Evolutionary conservation across 2,329 filamentous ascomycete species (phyloP).

Genomic region (Aspergillus ustus): DNA sequence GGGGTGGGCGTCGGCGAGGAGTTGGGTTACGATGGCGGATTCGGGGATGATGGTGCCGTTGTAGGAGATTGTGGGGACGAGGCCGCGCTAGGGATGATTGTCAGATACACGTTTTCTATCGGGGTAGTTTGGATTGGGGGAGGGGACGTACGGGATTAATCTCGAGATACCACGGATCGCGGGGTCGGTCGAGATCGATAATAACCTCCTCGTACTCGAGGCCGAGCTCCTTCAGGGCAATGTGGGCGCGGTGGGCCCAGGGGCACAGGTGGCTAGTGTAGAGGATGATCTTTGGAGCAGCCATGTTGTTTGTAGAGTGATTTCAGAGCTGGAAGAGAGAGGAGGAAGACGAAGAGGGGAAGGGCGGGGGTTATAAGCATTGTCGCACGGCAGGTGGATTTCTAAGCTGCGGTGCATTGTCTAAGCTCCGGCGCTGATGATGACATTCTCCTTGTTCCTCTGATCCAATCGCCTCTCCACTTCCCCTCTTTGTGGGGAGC

Average conservation of each 20-base stretch:
- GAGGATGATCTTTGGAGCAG: constrained; percentile 60
- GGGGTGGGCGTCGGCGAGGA: constrained; percentile 71
- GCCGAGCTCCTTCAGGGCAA: constrained; percentile 68
- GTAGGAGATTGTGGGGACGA: constrained; percentile 73
- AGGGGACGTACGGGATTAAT: constrained; percentile 66
- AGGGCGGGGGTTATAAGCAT: constrained; percentile 1
- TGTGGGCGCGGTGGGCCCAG: constrained; percentile 77
- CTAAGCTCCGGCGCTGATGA: background rate
- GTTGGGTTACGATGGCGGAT: constrained; percentile 73
- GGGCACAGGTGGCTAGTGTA: constrained; percentile 75
- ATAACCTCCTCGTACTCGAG: constrained; percentile 71
- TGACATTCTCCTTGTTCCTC: background rate
- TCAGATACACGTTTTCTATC: background rate
- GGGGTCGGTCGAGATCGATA: constrained; percentile 71
- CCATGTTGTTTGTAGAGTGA: constrained; percentile 28
- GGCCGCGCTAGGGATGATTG: constrained; percentile 58
- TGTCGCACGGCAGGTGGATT: background rate
- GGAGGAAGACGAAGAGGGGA: background rate
- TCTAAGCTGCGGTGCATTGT: background rate
- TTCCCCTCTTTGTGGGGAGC: background rate
- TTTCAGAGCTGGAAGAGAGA: background rate
- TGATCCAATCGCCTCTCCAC: background rate
- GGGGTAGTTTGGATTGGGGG: background rate
- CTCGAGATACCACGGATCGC: constrained; percentile 73
- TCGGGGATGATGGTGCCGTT: constrained; percentile 74